Conservation (phyloP, 2,329 filamentous ascomycete species). For the Coniella vitis region DNA sequence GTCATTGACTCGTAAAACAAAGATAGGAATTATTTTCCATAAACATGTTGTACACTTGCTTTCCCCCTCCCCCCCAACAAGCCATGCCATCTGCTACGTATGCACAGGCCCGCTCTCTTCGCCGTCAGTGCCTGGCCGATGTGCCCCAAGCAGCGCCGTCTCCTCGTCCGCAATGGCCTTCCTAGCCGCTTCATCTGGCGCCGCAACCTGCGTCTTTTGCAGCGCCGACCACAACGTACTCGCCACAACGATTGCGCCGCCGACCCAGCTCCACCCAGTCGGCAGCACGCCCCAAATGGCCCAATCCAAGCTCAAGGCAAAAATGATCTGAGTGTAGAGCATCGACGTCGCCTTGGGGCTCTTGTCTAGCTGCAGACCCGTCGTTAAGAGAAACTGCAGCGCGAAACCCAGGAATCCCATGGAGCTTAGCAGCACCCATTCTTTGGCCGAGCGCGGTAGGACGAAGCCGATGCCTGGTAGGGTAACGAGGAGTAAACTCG, state of each 20-base stretch:
- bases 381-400: conserved; percentile 72
- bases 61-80: not conserved
- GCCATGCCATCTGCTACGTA: not conserved
- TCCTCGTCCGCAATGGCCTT: conserved; percentile 28
- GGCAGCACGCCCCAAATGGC: conserved; percentile 37
- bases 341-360: conserved; percentile 26
- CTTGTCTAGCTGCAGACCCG: conserved; percentile 64
- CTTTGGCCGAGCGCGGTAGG: conserved; percentile 23
- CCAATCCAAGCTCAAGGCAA: conserved; percentile 32
- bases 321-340: conserved; percentile 28
- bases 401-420: conserved; percentile 67
- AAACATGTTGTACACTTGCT: too few species aligned
- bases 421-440: conserved; percentile 54
- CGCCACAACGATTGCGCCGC: conserved; percentile 33
- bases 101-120: not conserved
- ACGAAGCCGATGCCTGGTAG: conserved; percentile 35
- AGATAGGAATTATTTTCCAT: too few species aligned
- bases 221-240: conserved; percentile 36
- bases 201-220: conserved; percentile 26
- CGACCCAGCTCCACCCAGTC: conserved; percentile 30
- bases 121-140: conserved; percentile 5
- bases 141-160: conserved; percentile 22
- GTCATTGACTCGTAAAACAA: too few species aligned
- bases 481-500: conserved; percentile 48
- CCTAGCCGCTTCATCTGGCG: conserved; percentile 21